Percentiles rank a stretch among this genome's conserved stretches.
Conservation (phyloP, 306 rosid species). For the Trifolium subterraneum region DNA sequence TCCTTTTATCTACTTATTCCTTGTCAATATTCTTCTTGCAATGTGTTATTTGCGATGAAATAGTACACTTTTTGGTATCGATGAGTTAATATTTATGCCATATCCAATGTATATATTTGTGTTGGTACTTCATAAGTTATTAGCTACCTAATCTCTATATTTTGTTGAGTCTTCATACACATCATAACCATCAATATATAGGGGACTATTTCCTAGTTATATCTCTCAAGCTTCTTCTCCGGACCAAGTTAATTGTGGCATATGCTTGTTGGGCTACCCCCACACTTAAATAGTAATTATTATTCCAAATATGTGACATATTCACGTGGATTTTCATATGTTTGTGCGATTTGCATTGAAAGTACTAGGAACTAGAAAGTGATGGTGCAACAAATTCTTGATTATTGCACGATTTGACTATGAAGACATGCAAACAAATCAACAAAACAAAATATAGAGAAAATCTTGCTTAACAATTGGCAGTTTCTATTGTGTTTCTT, state of each 20-base stretch:
- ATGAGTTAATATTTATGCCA: no score
- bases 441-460: slow-evolving; percentile 41
- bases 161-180: no score
- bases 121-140: no score
- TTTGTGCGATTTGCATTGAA: not conserved
- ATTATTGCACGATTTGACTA: slow-evolving; percentile 29
- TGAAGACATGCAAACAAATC: slow-evolving; percentile 39
- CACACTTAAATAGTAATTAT: not conserved
- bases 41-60: no score
- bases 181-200: no score
- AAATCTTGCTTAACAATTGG: slow-evolving; percentile 34
- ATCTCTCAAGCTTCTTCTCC: no score
- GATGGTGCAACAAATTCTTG: slow-evolving; percentile 22
- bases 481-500: slow-evolving; percentile 34
- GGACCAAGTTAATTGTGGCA: not conserved
- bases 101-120: no score
- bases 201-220: no score
- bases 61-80: no score
- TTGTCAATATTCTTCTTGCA: no score
- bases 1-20: no score
- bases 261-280: not conserved
- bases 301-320: slow-evolving; percentile 35
- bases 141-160: no score
- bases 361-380: not conserved
- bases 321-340: slow-evolving; percentile 29